These are phyloP conservation scores for Cercophora sp. DNA, from an alignment of 495 filamentous ascomycete species.

Conservation along the genomic window DNA sequence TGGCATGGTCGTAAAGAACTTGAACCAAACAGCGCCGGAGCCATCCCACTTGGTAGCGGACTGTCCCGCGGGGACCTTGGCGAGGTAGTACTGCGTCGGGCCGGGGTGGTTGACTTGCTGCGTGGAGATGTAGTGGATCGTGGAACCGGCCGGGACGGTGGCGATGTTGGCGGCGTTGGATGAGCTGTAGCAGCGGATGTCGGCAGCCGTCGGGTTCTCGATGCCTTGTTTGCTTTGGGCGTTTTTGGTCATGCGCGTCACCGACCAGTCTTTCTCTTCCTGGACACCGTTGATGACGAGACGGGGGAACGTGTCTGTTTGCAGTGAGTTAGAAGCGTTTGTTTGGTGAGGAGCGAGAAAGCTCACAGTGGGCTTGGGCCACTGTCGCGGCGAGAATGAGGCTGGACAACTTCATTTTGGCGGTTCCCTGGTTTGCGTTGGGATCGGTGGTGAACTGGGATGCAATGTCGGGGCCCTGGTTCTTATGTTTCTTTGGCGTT, in stretches of 20 bases:
- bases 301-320: slow-evolving; percentile 36
- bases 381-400: background rate
- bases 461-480: too few species aligned
- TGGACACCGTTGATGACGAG: slow-evolving; percentile 37
- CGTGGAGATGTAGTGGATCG: slow-evolving; percentile 42
- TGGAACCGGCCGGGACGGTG: slow-evolving; percentile 40
- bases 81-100: slow-evolving; percentile 44
- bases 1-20: slow-evolving; percentile 45
- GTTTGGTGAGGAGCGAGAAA: background rate
- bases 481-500: too few species aligned
- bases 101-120: slow-evolving; percentile 47
- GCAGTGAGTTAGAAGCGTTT: background rate
- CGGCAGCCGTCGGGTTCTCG: slow-evolving; percentile 34
- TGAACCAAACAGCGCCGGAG: slow-evolving; percentile 48
- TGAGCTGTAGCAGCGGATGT: slow-evolving; percentile 47
- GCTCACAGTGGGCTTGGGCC: background rate
- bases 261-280: slow-evolving; percentile 39
- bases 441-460: too few species aligned
- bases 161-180: slow-evolving; percentile 34
- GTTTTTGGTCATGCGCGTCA: slow-evolving; percentile 41
- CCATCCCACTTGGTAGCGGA: slow-evolving; percentile 47
- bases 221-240: slow-evolving; percentile 37
- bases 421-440: too few species aligned
- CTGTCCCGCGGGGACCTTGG: slow-evolving; percentile 41
- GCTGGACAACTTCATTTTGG: background rate